Conservation (phyloP, 345 rosid species). For the Eucalyptus regnans region DNA sequence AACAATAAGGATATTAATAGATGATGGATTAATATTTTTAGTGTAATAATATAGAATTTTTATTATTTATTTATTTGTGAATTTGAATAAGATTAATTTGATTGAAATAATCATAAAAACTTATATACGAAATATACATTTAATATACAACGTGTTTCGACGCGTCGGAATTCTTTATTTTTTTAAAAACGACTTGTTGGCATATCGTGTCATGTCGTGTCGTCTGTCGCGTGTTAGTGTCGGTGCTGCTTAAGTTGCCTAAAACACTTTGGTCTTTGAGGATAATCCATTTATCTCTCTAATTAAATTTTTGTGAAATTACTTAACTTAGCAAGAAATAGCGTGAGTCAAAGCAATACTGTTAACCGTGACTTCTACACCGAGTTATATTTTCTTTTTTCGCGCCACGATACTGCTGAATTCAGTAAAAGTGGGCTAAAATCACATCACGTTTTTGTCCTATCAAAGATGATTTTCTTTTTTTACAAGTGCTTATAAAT, state of each 20-base stretch:
- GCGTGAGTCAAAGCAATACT: not conserved
- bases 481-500: not conserved
- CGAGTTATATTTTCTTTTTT: not conserved
- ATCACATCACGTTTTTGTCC: not conserved
- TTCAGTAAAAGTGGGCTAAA: not conserved
- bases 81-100: too few relatives aligned
- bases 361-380: not conserved
- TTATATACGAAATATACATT: too few relatives aligned
- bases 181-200: too few relatives aligned
- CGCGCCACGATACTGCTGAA: not conserved
- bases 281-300: not conserved
- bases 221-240: accelerated
- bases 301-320: not conserved
- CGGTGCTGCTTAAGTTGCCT: not conserved
- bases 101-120: too few relatives aligned
- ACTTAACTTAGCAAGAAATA: not conserved
- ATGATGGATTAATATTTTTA: too few relatives aligned
- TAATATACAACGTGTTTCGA: too few relatives aligned
- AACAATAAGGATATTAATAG: too few relatives aligned
- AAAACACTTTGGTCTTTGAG: not conserved
- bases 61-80: too few relatives aligned
- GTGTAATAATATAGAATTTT: too few relatives aligned
- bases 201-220: too few relatives aligned
- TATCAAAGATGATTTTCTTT: not conserved
- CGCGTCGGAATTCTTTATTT: too few relatives aligned